phyloP scores from a whole-genome alignment of 768 basidiomycete species.

The Naganishia randhawae region DNA sequence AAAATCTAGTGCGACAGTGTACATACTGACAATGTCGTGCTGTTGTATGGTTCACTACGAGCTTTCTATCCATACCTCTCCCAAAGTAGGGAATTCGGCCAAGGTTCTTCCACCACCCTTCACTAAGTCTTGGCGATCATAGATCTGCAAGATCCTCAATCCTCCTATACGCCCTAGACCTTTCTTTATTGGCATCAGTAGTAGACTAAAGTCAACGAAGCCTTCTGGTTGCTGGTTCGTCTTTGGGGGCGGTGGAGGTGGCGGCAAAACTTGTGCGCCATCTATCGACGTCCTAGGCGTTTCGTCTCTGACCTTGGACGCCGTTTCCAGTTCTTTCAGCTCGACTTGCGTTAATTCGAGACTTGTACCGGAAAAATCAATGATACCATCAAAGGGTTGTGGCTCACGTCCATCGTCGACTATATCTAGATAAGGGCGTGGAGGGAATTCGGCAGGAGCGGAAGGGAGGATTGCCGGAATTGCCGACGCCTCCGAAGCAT shows the following conservation, averaged over 20 bases:
- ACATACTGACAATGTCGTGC: neutral
- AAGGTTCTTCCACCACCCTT: slow-evolving; percentile 5
- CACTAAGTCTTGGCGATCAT: neutral
- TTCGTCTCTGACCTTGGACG: slow-evolving; percentile 1
- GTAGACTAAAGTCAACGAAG: slow-evolving; percentile 6
- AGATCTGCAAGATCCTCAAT: slow-evolving; percentile 10
- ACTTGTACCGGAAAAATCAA: slow-evolving; percentile 11
- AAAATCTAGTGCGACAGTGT: neutral
- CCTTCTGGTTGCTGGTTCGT: slow-evolving; percentile 4
- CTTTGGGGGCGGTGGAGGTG: slow-evolving; percentile 1
- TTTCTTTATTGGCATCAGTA: neutral
- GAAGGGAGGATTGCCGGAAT: neutral
- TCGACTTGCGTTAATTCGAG: slow-evolving; percentile 6
- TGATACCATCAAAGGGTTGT: slow-evolving; percentile 13
- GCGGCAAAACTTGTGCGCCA: slow-evolving; percentile 1
- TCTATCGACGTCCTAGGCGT: slow-evolving; percentile 17
- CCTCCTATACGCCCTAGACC: slow-evolving; percentile 6
- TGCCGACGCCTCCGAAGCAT: neutral
- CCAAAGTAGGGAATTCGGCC: slow-evolving; percentile 19
- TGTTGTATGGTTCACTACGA: neutral
- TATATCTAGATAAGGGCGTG: slow-evolving; percentile 2
- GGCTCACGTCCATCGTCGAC: slow-evolving; percentile 10
- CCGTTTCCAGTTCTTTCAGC: slow-evolving; percentile 8
- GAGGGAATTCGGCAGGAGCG: neutral
- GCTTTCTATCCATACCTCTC: slow-evolving; percentile 16